Conservation (phyloP, 2,329 filamentous ascomycete species). For the Aspergillus nomiae region DNA sequence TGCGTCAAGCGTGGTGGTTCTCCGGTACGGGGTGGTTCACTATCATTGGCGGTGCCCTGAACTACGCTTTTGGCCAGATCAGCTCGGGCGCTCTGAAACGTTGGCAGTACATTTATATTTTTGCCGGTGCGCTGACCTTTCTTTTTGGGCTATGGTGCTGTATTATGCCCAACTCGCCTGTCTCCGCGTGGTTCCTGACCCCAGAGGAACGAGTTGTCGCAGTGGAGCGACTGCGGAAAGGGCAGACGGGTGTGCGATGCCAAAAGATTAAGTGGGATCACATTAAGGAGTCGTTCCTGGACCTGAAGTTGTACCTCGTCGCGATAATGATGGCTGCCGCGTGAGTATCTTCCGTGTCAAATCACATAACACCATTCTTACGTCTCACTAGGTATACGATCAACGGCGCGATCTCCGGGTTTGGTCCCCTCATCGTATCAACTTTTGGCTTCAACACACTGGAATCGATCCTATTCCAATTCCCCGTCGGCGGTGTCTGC, state of each 20-base stretch:
- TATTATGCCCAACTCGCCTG: slow-evolving; percentile 65
- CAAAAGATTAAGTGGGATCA: slow-evolving; percentile 62
- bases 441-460: slow-evolving; percentile 69
- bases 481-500: slow-evolving; percentile 71
- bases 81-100: slow-evolving; percentile 53
- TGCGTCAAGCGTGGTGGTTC: slow-evolving; percentile 70
- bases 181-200: slow-evolving; percentile 69
- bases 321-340: slow-evolving; percentile 70
- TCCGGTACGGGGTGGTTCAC: slow-evolving; percentile 59
- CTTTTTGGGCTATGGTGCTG: slow-evolving; percentile 68
- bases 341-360: slow-evolving; percentile 27
- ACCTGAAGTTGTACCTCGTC: slow-evolving; percentile 66
- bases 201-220: slow-evolving; percentile 64
- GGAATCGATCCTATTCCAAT: slow-evolving; percentile 71
- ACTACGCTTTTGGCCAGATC: slow-evolving; percentile 70
- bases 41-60: slow-evolving; percentile 64
- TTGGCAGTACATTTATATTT: slow-evolving; percentile 73
- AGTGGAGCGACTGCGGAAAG: slow-evolving; percentile 63
- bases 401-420: slow-evolving; percentile 71
- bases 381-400: slow-evolving; percentile 59
- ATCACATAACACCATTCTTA: background rate
- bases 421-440: slow-evolving; percentile 70
- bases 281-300: slow-evolving; percentile 59
- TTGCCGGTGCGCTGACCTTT: slow-evolving; percentile 65
- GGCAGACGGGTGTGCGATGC: slow-evolving; percentile 66